A percentile compares a stretch with the other conserved stretches of the same genome.
phyloP scores from a whole-genome alignment of 2,329 filamentous ascomycete species.

The Penicillium aurantiogriseum region DNA sequence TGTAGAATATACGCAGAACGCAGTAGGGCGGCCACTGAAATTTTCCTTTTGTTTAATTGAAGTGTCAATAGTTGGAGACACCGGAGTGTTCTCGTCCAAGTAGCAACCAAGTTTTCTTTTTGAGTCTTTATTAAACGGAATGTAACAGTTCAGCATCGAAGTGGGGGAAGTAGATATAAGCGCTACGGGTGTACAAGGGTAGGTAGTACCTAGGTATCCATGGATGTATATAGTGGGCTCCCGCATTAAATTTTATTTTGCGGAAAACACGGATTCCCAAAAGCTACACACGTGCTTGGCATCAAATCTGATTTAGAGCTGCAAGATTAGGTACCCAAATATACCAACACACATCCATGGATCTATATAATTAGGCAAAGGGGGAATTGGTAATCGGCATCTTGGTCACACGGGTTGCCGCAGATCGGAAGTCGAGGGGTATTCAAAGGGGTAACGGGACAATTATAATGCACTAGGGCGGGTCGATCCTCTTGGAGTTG shows the following conservation, averaged over 20 bases:
- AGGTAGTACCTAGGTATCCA: background rate
- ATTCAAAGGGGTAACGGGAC: background rate
- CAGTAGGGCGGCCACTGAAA: conserved; percentile 30
- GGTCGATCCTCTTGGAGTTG: background rate
- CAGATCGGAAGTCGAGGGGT: conserved; percentile 6
- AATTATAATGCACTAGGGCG: background rate
- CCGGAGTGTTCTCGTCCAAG: background rate
- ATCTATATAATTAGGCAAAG: background rate
- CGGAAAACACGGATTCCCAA: background rate
- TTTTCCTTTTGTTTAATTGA: conserved; percentile 27
- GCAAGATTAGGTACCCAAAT: background rate
- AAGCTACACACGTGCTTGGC: background rate
- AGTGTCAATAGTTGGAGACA: conserved; percentile 7
- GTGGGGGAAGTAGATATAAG: background rate
- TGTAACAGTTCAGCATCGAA: background rate
- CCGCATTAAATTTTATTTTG: background rate
- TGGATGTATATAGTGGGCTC: background rate
- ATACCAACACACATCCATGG: background rate
- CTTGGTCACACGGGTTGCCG: conserved; percentile 9
- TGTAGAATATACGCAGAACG: conserved; percentile 38
- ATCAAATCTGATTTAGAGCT: background rate
- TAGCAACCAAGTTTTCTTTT: background rate
- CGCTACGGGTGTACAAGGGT: background rate
- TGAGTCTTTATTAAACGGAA: background rate
- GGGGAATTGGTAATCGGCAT: background rate